These are phyloP conservation scores for Quercus parvula DNA, from an alignment of 306 rosid species.

Conservation along the genomic window DNA sequence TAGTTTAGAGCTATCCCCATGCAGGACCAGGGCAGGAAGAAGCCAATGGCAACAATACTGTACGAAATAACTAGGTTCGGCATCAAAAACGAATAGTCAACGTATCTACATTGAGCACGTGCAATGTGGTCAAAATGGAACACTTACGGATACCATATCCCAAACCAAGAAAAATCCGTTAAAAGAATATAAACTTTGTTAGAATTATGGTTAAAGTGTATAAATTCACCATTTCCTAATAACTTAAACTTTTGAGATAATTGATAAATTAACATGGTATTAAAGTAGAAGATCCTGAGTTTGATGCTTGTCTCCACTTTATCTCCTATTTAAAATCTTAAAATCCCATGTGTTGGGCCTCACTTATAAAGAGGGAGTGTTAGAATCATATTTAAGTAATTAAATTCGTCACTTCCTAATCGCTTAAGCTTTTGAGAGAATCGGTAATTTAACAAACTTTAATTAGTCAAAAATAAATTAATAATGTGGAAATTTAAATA, in stretches of 20 bases:
- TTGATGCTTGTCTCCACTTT: too few species aligned
- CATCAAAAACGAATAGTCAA: slow-evolving; percentile 65
- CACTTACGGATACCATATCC: background rate
- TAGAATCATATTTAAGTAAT: too few species aligned
- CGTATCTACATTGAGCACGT: slow-evolving; percentile 53
- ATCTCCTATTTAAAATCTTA: too few species aligned
- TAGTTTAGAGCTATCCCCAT: slow-evolving; percentile 58
- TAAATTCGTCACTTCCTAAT: too few species aligned
- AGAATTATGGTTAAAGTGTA: too few species aligned
- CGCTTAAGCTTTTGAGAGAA: too few species aligned
- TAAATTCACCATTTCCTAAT: too few species aligned
- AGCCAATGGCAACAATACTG: slow-evolving; percentile 86
- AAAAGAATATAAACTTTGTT: background rate
- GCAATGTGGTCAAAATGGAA: background rate
- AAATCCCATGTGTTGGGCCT: too few species aligned
- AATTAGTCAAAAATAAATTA: background rate
- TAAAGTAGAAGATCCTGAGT: too few species aligned
- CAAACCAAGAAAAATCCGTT: slow-evolving; percentile 1
- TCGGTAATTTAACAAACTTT: background rate
- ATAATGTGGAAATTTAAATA: background rate
- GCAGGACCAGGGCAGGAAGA: slow-evolving; percentile 79
- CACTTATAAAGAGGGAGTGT: too few species aligned
- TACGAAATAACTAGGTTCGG: slow-evolving; percentile 72
- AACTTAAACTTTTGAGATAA: too few species aligned
- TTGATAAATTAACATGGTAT: too few species aligned